Evolutionary conservation across 2,329 filamentous ascomycete species (phyloP).

Genomic region (Coniochaeta pulveracea): DNA sequence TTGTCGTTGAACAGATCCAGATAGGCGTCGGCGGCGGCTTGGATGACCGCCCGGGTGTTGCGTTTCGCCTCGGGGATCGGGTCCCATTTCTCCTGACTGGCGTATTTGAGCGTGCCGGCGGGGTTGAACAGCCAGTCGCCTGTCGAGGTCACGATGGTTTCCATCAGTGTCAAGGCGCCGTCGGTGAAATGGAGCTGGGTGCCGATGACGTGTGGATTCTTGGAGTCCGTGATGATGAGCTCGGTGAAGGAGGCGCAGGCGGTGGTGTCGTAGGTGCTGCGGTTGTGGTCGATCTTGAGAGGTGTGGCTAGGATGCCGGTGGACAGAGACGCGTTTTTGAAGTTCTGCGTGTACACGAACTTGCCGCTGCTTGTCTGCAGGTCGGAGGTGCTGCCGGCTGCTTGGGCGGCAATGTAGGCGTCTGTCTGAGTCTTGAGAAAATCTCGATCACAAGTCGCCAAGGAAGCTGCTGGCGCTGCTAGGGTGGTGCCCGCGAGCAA

Average conservation of each 20-base stretch:
- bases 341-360: conserved; percentile 20
- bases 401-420: conserved; percentile 13
- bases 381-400: conserved; percentile 9
- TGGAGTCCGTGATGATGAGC: conserved; percentile 18
- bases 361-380: conserved; percentile 7
- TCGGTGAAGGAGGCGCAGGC: conserved; percentile 25
- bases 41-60: conserved; percentile 20
- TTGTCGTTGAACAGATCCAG: conserved; percentile 24
- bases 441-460: conserved; percentile 9
- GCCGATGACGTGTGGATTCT: conserved; percentile 23
- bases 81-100: conserved; percentile 21
- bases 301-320: conserved; percentile 20
- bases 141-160: conserved; percentile 21
- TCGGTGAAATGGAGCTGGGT: conserved; percentile 21
- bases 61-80: conserved; percentile 19
- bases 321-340: conserved; percentile 17
- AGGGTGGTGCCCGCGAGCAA: conserved; percentile 1
- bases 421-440: conserved; percentile 10
- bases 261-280: conserved; percentile 23
- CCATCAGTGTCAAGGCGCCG: conserved; percentile 13
- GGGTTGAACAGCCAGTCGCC: conserved; percentile 28
- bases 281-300: conserved; percentile 22
- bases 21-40: conserved; percentile 25
- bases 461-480: conserved; percentile 4
- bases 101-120: conserved; percentile 21